Evolutionary conservation across 2,329 filamentous ascomycete species (phyloP), one percentile per base, ranked within the genome.

Genomic region (Byssothecium circinans): DNA sequence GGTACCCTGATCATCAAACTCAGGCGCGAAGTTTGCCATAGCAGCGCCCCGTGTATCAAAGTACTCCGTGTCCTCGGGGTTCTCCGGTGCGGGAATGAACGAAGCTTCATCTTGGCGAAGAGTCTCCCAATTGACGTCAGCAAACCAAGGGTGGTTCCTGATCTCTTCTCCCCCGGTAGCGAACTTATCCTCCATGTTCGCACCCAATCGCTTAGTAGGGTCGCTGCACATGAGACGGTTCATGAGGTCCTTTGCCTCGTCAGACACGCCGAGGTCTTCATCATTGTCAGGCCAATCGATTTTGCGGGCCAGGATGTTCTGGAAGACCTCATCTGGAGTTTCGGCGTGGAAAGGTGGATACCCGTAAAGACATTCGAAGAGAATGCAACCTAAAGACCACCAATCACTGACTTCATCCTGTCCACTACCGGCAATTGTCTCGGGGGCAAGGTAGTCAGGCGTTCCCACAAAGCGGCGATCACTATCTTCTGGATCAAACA

Each of bases 331-430:
- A 60, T 99, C 94, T 0, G 94, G 90, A 39, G 91, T 91, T 17
- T 81, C 78, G 1, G 90, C 94, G 68, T 97, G 91, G 71, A 99
- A 99, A 0, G 94, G 94, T 1, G 94, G 94, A 48, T 89, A 87
- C 1, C 94, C 94, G 64, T 89, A 97, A 2, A 99, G 76, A 57
- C 96, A 96, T 64, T 99, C 94, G 62, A 96, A 99, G 71, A 97
- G 77, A 60, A 99, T 97, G 69, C 95, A 99, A 1, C 94, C 94
- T n/a, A 99, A 81, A 18, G 94, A 97, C 94, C 94, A 99, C 94
- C 94, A 99, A 83, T 99, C 94, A 67, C 94, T 97, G 58, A 92
- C 94, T 70, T 97, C 92, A 64, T 99, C 94, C 70, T 99, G 94
- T 1, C 92, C 91, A 57, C 91, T 85, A 41, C 95, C 94, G 56